Conservation (phyloP, 2,329 filamentous ascomycete genomes). For the Apiospora koreana region DNA sequence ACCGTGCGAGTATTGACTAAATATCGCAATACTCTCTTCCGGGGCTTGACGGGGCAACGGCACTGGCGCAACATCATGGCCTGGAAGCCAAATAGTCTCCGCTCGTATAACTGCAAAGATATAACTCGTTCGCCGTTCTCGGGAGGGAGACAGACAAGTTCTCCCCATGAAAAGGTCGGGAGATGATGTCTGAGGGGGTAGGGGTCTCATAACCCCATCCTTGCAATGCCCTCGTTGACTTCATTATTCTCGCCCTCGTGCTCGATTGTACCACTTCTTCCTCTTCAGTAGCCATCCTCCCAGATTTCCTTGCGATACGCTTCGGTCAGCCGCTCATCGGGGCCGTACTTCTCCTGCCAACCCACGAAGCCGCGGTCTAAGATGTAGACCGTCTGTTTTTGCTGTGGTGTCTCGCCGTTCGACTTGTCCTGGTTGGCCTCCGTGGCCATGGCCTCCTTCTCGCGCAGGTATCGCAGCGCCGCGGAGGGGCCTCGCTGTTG, state of each 20-base stretch:
- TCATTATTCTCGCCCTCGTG: neutral
- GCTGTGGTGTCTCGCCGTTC: neutral
- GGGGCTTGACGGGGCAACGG: neutral
- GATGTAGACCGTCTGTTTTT: conserved; percentile 73
- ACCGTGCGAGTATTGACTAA: neutral
- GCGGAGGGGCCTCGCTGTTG: conserved; percentile 81
- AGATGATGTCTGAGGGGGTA: neutral
- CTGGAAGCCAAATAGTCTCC: neutral
- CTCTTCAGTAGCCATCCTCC: conserved; percentile 56
- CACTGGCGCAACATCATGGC: neutral
- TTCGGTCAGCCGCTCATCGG: conserved; percentile 79
- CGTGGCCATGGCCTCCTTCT: conserved; percentile 24
- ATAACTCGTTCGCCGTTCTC: neutral
- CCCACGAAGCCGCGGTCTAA: conserved; percentile 81
- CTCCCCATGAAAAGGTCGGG: neutral
- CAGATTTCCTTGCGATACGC: conserved; percentile 84
- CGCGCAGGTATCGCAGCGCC: conserved; percentile 16
- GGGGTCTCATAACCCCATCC: neutral
- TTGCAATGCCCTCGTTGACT: neutral
- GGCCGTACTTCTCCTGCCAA: conserved; percentile 85
- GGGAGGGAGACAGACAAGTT: neutral
- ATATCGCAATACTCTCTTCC: neutral
- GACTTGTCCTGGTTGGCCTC: conserved; percentile 7
- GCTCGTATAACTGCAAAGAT: neutral
- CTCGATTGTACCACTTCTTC: neutral